Evolutionary conservation across 306 rosid genomes (phyloP).

Genomic region (Cicer yamashitae): DNA sequence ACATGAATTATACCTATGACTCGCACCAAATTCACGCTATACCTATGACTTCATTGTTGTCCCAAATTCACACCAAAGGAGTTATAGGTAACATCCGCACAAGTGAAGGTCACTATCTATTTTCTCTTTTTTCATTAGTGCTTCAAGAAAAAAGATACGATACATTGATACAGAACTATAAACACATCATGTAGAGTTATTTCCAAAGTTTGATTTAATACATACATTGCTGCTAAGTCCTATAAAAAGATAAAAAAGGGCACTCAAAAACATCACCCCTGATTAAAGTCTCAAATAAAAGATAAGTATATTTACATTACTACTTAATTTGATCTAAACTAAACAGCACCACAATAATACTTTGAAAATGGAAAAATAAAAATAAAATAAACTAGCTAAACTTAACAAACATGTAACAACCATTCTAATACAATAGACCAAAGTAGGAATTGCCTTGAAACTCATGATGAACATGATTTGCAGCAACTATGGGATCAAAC

Average conservation of each 20-base stretch:
- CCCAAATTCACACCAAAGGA: constrained; percentile 34
- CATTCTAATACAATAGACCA: constrained; percentile 45
- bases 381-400: background rate
- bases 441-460: constrained; percentile 39
- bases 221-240: constrained; percentile 32
- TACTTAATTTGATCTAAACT: constrained; percentile 43
- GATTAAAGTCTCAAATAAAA: constrained; percentile 41
- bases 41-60: background rate
- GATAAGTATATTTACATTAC: constrained; percentile 49
- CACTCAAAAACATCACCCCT: constrained; percentile 54
- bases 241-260: constrained; percentile 47
- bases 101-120: constrained; percentile 36
- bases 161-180: constrained; percentile 2
- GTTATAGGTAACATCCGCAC: constrained; percentile 16
- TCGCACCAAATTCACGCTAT: constrained; percentile 18
- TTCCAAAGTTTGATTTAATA: constrained; percentile 29
- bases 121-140: constrained; percentile 28
- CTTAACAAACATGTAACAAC: constrained; percentile 11
- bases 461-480: constrained; percentile 61
- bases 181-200: constrained; percentile 28
- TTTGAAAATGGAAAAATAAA: constrained; percentile 25
- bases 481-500: constrained; percentile 67
- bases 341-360: constrained; percentile 33
- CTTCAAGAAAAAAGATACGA: constrained; percentile 15
- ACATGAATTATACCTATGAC: too few relatives aligned